Percentiles rank a stretch among this genome's conserved stretches.
These are phyloP conservation scores for Podospora pseudopauciseta DNA, from an alignment of 495 filamentous ascomycete species.

Conservation along the genomic window DNA sequence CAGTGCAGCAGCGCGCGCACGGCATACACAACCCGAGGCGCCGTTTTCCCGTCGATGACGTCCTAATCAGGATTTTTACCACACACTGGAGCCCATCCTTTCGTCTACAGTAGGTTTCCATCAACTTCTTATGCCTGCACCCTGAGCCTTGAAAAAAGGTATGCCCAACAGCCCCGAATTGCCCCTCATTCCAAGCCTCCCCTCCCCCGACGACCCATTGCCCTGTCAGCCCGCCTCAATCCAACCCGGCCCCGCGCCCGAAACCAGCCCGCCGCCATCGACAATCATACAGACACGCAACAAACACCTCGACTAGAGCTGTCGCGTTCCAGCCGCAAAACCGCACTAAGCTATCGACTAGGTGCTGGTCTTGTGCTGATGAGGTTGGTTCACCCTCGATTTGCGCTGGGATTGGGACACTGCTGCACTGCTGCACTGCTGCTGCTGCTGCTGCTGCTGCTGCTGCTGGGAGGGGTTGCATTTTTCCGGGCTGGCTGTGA, in stretches of 20 bases:
- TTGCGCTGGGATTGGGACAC: background rate
- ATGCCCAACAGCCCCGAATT: background rate
- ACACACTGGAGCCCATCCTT: background rate
- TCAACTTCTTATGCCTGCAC: background rate
- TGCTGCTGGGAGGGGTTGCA: background rate
- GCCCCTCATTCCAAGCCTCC: conserved; percentile 5
- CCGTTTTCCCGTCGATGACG: conserved; percentile 6
- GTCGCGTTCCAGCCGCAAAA: background rate
- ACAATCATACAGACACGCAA: conserved; percentile 10
- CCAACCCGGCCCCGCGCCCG: conserved; percentile 9
- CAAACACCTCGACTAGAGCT: background rate
- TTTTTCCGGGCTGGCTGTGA: background rate
- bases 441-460: background rate
- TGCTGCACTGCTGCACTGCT: background rate
- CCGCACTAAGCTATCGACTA: background rate
- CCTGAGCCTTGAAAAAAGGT: background rate
- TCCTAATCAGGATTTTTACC: conserved; percentile 4
- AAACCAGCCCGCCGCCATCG: conserved; percentile 10
- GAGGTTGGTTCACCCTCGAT: conserved; percentile 1
- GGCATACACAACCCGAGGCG: conserved; percentile 1
- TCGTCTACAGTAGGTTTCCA: background rate
- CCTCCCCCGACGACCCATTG: background rate
- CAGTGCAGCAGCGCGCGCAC: background rate
- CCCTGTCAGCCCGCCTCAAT: conserved; percentile 9
- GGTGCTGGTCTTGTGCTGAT: background rate